Evolutionary conservation across 164 flowering plant species (phyloP).

Genomic region (Saururus chinensis): DNA sequence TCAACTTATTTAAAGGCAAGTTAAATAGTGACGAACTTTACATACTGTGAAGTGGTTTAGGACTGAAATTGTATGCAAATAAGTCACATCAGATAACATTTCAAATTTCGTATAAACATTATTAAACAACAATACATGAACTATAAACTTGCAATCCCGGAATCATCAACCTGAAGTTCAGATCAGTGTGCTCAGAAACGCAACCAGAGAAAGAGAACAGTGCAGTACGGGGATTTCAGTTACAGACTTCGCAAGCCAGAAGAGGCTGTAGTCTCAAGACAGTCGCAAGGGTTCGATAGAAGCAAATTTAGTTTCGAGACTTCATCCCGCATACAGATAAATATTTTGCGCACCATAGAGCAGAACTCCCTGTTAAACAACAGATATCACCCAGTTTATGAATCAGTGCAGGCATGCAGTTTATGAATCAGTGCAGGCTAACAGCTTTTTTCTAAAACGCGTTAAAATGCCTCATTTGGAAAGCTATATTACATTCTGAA

Average conservation of each 20-base stretch:
- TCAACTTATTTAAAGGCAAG: no score
- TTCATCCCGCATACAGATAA: constrained; percentile 34
- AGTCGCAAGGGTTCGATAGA: not conserved
- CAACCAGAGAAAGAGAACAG: not conserved
- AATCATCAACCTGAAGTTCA: no score
- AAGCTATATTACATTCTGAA: no score
- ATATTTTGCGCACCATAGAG: constrained; percentile 23
- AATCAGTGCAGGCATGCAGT: not conserved
- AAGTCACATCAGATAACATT: no score
- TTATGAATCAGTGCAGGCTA: not conserved
- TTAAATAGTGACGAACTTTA: no score
- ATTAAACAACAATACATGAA: no score
- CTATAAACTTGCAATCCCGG: no score
- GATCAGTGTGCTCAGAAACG: no score
- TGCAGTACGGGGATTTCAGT: not conserved
- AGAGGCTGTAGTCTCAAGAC: not conserved
- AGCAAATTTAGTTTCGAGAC: constrained; percentile 13
- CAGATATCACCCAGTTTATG: not conserved
- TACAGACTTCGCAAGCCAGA: not conserved
- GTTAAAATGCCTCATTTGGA: not conserved
- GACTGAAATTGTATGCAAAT: no score
- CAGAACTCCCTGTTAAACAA: constrained; percentile 30
- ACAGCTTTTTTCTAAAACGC: not conserved
- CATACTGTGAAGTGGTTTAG: no score
- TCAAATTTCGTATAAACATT: no score